Base-by-base conservation (phyloP, 192 early-diverging fungal species). In the Backusella liffmaniae region DNA sequence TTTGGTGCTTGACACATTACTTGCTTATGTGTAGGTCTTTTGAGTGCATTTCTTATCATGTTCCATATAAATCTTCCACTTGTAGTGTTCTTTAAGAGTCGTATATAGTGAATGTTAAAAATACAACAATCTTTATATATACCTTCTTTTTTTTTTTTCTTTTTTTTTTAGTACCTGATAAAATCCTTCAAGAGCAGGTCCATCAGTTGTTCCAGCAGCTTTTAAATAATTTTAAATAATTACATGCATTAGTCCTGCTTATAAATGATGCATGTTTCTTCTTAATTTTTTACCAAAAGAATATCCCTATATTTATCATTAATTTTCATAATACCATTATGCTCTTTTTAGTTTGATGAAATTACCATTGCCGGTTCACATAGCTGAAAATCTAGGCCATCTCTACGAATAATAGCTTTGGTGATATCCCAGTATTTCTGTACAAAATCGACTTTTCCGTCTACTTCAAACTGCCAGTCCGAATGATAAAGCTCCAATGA, bases 131-230 rank as follows among this genome's bases (percentile, higher is more conserved):
- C 12, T 44, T 44, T 15, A 35, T 26, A 39, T 39, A 10, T 39
- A 65, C 36, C 36, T 76, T 32, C 32, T 39, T 39, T 39, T 39
- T 67, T 29, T 67, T 16, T 6, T 10, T 76, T 32, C 32, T 39
- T 39, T 39, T 39, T 67, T 29, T 67, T 16, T 6, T 10, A n/a
- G 23, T 72, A 65, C 36, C 37, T 77, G 76, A 70, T 77, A 77
- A 44, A 77, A 72, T 23, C 76, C 76, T 0, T 49, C 42, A 51
- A 77, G 44, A 65, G 44, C 86, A 37, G 86, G 84, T 15, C 87
- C 87, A 79, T 88, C 87, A 1, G 85, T 89, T 18, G 87, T 88
- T 42, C 87, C 87, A 21, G 87, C 87, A 72, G 81, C 74, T 72
- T 49, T 49, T 49, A 49, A 87, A 85, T 15, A 21, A 18, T 18